A percentile compares a stretch with the other conserved stretches of the same genome.
phyloP scores from a whole-genome alignment of 352 stramenopile species.

The Pythium oligandrum region DNA sequence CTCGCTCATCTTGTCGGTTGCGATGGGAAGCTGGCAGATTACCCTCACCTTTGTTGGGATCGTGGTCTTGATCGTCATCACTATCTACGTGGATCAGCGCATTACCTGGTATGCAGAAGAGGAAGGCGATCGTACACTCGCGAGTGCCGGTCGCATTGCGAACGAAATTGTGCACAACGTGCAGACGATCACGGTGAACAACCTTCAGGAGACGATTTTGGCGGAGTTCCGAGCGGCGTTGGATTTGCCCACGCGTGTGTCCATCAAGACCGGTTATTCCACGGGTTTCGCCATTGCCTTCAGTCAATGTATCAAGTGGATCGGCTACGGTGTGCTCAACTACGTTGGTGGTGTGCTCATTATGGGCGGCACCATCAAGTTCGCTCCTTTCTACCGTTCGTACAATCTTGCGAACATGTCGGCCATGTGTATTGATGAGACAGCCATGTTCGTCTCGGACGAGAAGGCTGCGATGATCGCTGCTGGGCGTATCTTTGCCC shows the following conservation, averaged over 20 bases:
- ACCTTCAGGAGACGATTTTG: no score
- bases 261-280: no score
- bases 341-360: no score
- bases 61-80: no score
- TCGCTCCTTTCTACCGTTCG: neutral
- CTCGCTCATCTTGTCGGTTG: conserved; percentile 9
- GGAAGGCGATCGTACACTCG: conserved; percentile 15
- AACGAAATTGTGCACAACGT: conserved; percentile 25
- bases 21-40: neutral
- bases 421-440: conserved; percentile 21
- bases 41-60: no score
- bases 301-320: no score
- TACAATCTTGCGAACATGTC: conserved; percentile 18
- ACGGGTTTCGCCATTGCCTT: no score
- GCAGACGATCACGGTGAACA: conserved; percentile 20
- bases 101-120: neutral
- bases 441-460: conserved; percentile 15
- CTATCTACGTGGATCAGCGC: no score
- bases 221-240: no score
- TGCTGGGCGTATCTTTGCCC: conserved; percentile 13
- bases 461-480: conserved; percentile 15
- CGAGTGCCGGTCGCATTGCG: conserved; percentile 14
- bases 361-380: no score
- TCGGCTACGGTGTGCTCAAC: no score
- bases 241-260: no score